Evolutionary conservation across 2,329 filamentous ascomycete genomes (phyloP), one percentile per base, ranked within the genome.

Genomic region (Ophiostoma himal-ulmi): DNA sequence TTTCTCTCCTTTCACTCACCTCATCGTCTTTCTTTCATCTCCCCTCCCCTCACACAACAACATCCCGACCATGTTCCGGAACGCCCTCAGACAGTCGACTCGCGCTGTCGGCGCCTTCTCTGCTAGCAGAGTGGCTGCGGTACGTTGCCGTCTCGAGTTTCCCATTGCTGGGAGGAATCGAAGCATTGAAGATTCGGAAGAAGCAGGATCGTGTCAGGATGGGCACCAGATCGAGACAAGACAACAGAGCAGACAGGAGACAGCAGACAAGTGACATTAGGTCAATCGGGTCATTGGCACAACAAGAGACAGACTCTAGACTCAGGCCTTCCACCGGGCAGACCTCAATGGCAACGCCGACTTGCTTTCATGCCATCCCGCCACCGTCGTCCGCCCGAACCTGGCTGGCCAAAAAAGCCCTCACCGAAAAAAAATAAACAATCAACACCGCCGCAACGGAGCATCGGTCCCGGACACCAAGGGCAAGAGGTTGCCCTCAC

Each of bases 81-180:
- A 92, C 90, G 94, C 94, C 87, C 88, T 98, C 85, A 90, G 94
- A 87, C 93, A 96, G 88, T 96, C 93, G 83, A 91, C 91, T 86
- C 93, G 94, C 87, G 91, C 92, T 84, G 92, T 94, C 85, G 91
- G 92, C 86, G 93, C 92, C 85, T 89, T 96, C 86, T 92, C 93
- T 90, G 91, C 92, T 81, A 89, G 92, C 88, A 92, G 93, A 88
- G 89, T 96, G 85, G 90, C 90, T 83, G 91, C 90, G 85, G 95
- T 98, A 94, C 91, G 94, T 96, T 82, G 60, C 52, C 62, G 62
- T 39, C 62, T 54, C 68, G 57, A 62, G 14, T 26, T 34, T 11
- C 57, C 57, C 26, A 17, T 34, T 62, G 26, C 62, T 39, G 68
- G 44, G 36, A 52, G 66, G 39, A 41, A 57, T 20, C 4, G 8